Evolutionary conservation across 345 rosid species (phyloP), one percentile per base, ranked within the genome.

Genomic region (Reutealis trisperma): DNA sequence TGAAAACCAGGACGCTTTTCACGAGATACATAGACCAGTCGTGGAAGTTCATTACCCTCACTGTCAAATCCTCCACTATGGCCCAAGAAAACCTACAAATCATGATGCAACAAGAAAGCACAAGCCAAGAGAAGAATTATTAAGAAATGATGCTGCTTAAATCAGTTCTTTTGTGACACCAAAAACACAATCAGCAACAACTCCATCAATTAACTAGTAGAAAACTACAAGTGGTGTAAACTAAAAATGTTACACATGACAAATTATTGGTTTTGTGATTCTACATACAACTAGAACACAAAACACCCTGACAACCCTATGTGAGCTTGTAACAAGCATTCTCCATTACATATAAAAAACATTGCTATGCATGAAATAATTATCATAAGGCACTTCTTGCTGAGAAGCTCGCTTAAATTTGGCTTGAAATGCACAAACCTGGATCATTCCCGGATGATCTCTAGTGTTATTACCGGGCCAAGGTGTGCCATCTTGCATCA

Each of bases 361-460:
- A 49, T 13, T 52, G 14, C 15, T 52, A 75, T 11, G 63, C 30
- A 25, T 4, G 52, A 7, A 4, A 16, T 25, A 42, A 15, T 67
- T n/a, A 19, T 52, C 42, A 63, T 11, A 42, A 41, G 44, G 16
- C 21, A 51, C 1, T 69, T 49, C 11, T 4, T 34, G 5, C 42
- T 1, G 22, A 58, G 16, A 57, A 70, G 18, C 58, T 22, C 34
- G 0, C 6, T 42, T 27, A 27, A 27, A 4, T 25, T n/a, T 15
- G 44, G 27, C 24, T 54, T 72, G 9, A 49, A 51, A 61, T 49
- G 22, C 37, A 63, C 71, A 63, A 54, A 91, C 95, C 87, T 91
- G 96, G 64, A 90, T 87, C 91, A 91, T 86, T 70, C 92, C 91
- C 42, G 92, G 92, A 83, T 91, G 96, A 85, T 88, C 87, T 15